Percentiles rank a stretch among this genome's conserved stretches.
phyloP scores from a whole-genome alignment of 176 grass and related monocot species.

The Alloteropsis semialata region DNA sequence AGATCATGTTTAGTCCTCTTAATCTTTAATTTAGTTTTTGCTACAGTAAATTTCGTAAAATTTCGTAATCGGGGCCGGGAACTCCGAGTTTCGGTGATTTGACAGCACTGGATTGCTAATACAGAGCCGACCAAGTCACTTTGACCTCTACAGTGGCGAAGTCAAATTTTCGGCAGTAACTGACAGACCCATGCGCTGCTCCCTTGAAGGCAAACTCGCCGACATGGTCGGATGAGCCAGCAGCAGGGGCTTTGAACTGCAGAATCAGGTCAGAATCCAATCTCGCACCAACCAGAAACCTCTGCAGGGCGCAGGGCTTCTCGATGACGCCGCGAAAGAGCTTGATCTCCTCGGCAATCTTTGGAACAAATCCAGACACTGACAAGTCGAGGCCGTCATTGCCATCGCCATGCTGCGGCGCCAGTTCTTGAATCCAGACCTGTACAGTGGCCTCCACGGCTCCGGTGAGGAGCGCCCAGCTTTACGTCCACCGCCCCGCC shows the following conservation, averaged over 20 bases:
- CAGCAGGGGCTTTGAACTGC: too few species aligned
- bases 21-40: too few species aligned
- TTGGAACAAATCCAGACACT: neutral
- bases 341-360: neutral
- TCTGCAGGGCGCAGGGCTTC: neutral
- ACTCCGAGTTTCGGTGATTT: too few species aligned
- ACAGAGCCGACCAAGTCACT: neutral
- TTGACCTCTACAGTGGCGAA: neutral
- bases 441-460: neutral
- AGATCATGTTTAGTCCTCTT: too few species aligned
- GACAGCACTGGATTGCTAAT: too few species aligned
- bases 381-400: neutral
- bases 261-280: too few species aligned
- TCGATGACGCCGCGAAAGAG: neutral
- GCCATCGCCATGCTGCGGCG: neutral
- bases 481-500: neutral
- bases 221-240: neutral
- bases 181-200: neutral
- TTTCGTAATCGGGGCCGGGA: too few species aligned
- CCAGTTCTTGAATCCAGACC: neutral
- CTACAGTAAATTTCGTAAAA: too few species aligned
- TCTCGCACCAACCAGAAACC: neutral
- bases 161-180: neutral
- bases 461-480: neutral
- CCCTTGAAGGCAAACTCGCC: neutral